Evolutionary conservation across 106 monocot genomes (phyloP).

Genomic region (Chionographis japonica): DNA sequence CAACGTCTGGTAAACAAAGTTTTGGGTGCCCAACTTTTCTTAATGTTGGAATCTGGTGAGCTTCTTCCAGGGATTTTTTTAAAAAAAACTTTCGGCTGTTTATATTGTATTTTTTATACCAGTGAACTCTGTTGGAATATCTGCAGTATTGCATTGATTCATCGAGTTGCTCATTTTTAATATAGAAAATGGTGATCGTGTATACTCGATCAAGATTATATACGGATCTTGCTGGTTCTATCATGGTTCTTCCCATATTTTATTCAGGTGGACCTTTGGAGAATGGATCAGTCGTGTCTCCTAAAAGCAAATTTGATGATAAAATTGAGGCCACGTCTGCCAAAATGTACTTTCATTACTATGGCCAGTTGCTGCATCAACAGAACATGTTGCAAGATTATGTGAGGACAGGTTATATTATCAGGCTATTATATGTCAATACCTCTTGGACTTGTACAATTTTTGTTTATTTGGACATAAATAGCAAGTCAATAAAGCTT

Average conservation of each 20-base stretch:
- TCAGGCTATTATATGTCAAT: neutral
- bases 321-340: conserved; percentile 96
- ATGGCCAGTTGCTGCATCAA: conserved; percentile 92
- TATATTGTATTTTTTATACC: neutral
- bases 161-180: neutral
- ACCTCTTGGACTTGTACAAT: neutral
- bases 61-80: no score
- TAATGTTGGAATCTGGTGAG: no score
- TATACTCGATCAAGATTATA: neutral
- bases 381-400: conserved; percentile 99
- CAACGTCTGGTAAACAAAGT: no score
- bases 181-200: neutral
- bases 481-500: no score
- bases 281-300: conserved; percentile 44
- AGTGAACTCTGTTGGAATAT: neutral
- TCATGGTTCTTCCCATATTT: neutral
- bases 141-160: neutral
- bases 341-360: conserved; percentile 99
- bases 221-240: neutral
- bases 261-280: conserved; percentile 49
- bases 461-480: no score
- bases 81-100: no score
- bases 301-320: conserved; percentile 88
- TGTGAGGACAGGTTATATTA: conserved; percentile 89
- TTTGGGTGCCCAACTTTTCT: no score